Evolutionary conservation across 2,329 filamentous ascomycete species (phyloP).

Genomic region (Aspergillus candidus): DNA sequence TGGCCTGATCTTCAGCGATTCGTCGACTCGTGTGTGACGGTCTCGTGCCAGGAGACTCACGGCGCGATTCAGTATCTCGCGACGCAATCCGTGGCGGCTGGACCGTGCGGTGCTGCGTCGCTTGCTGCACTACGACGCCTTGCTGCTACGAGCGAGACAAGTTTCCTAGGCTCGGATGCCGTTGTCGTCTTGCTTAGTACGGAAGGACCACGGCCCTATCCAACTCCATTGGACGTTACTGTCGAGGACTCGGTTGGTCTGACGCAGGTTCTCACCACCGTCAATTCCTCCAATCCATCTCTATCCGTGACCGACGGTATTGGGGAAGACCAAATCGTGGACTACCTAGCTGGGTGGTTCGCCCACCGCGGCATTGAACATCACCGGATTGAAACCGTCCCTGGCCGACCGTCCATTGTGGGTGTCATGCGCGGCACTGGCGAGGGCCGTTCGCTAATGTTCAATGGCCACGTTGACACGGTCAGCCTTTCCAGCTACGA

Average conservation of each 20-base stretch:
- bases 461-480: conserved; percentile 51
- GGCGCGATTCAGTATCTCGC: conserved; percentile 51
- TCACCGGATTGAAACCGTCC: conserved; percentile 44
- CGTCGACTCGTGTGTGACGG: conserved; percentile 55
- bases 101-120: conserved; percentile 58
- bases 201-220: conserved; percentile 55
- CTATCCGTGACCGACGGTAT: conserved; percentile 38
- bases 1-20: conserved; percentile 56
- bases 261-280: conserved; percentile 43
- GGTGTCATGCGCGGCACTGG: conserved; percentile 45
- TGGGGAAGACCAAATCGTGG: conserved; percentile 44
- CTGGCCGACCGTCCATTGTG: conserved; percentile 47
- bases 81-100: conserved; percentile 43
- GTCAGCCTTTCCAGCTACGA: conserved; percentile 46
- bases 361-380: conserved; percentile 47
- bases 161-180: conserved; percentile 40
- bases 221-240: conserved; percentile 37
- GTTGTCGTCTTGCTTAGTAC: conserved; percentile 63
- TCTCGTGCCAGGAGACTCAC: conserved; percentile 60
- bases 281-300: conserved; percentile 47
- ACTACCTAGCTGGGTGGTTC: conserved; percentile 47
- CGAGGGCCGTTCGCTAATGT: conserved; percentile 45
- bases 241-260: conserved; percentile 39
- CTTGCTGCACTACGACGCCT: conserved; percentile 51
- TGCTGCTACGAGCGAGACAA: conserved; percentile 22